phyloP scores from a whole-genome alignment of 2,329 filamentous ascomycete genomes.

The Colletotrichum musicola region DNA sequence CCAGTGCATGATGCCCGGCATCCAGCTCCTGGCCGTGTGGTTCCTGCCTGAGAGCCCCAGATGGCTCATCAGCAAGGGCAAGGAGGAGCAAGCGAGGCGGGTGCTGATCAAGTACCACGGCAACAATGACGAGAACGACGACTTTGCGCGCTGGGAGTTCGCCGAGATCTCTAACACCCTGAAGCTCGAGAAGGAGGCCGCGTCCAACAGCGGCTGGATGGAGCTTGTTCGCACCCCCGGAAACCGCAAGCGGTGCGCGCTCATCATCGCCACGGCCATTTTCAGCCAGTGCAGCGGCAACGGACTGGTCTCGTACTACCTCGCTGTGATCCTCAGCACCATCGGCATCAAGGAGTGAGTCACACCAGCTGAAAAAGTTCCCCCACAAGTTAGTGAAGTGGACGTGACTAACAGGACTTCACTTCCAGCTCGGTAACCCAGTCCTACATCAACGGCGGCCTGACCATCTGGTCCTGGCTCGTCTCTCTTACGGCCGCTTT shows the following conservation, averaged over 20 bases:
- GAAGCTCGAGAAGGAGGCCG: conserved; percentile 53
- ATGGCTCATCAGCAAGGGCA: conserved; percentile 67
- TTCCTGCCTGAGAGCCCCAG: conserved; percentile 72
- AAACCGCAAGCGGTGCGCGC: conserved; percentile 43
- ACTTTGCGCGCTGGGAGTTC: conserved; percentile 39
- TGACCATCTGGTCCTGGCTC: conserved; percentile 46
- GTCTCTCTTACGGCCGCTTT: conserved; percentile 44
- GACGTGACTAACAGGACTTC: not conserved
- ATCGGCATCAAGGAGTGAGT: conserved; percentile 35
- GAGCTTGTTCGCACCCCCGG: conserved; percentile 51
- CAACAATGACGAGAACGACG: conserved; percentile 31
- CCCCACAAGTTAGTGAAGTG: not conserved
- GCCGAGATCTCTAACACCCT: conserved; percentile 53
- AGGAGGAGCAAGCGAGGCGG: conserved; percentile 60
- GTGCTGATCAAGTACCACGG: conserved; percentile 57
- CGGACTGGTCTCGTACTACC: conserved; percentile 29
- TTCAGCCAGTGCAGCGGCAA: conserved; percentile 42
- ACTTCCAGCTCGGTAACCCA: conserved; percentile 21
- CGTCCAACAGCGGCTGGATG: conserved; percentile 49
- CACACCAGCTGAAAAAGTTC: too few relatives aligned
- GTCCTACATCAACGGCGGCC: conserved; percentile 33
- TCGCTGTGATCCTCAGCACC: conserved; percentile 17
- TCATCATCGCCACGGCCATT: conserved; percentile 50
- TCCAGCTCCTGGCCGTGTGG: conserved; percentile 52
- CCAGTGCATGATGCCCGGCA: conserved; percentile 59